These are phyloP conservation scores for Boletus rubropictus DNA, from an alignment of 768 basidiomycete genomes.

Conservation along the genomic window DNA sequence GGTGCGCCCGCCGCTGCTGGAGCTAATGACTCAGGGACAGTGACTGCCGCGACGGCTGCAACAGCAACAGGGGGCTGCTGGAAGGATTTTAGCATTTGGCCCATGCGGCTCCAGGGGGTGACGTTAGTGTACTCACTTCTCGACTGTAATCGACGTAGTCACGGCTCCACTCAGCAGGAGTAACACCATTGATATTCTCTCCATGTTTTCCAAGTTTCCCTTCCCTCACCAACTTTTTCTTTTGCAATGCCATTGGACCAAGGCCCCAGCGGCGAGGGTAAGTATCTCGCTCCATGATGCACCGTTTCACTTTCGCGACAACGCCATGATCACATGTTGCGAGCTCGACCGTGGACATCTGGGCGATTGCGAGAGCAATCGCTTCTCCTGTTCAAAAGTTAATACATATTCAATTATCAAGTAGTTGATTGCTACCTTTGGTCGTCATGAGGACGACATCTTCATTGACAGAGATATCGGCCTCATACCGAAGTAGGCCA, in stretches of 20 bases:
- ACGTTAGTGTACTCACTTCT: conserved; percentile 37
- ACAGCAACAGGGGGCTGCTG: conserved; percentile 39
- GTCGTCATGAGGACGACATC: conserved; percentile 99
- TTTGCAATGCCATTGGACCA: conserved; percentile 93
- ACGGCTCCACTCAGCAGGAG: conserved; percentile 85
- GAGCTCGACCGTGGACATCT: conserved; percentile 98
- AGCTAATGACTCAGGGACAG: conserved; percentile 19
- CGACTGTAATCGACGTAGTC: conserved; percentile 93
- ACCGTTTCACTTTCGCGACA: conserved; percentile 97
- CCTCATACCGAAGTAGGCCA: conserved; percentile 92
- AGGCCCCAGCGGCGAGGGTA: conserved; percentile 98
- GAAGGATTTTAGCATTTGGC: conserved; percentile 9
- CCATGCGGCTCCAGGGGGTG: neutral
- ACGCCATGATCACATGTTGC: conserved; percentile 98
- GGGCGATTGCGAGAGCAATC: conserved; percentile 89
- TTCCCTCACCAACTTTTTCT: conserved; percentile 98
- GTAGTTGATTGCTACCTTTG: conserved; percentile 55
- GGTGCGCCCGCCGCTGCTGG: conserved; percentile 31
- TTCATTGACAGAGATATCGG: conserved; percentile 89
- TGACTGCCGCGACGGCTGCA: conserved; percentile 18
- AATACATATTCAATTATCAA: neutral
- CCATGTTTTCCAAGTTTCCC: conserved; percentile 95
- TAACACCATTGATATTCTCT: conserved; percentile 79
- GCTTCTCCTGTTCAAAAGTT: conserved; percentile 60
- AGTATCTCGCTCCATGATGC: conserved; percentile 99